These are phyloP conservation scores for Ambispora gerdemannii DNA, from an alignment of 192 early-diverging fungal genomes.

Conservation along the genomic window DNA sequence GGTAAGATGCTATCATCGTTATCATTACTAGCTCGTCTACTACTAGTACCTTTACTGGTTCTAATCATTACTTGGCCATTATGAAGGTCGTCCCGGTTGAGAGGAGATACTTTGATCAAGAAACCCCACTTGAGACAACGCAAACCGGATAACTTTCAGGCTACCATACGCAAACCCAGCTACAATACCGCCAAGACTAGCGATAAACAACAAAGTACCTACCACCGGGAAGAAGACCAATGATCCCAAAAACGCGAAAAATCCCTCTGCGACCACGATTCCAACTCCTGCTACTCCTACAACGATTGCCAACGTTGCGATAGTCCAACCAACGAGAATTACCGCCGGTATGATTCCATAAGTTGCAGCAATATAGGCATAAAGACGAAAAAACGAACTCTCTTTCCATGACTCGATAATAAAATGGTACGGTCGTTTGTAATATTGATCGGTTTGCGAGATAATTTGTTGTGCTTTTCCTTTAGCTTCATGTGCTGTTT, in stretches of 20 bases:
- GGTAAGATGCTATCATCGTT: no score
- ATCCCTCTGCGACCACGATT: neutral
- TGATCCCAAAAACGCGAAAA: neutral
- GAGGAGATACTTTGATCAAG: neutral
- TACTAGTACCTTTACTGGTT: no score
- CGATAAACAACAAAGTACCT: neutral
- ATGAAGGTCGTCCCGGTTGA: no score
- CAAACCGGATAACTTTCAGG: neutral
- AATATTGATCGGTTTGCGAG: no score
- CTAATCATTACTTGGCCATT: no score
- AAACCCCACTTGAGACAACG: neutral
- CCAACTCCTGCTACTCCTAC: neutral
- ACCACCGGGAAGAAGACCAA: neutral
- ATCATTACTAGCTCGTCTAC: no score
- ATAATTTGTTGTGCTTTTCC: no score
- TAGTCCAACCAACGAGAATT: neutral
- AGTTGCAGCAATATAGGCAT: neutral
- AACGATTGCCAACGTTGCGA: neutral
- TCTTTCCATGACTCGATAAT: neutral
- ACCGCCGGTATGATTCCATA: neutral
- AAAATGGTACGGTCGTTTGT: neutral
- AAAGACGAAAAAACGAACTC: neutral
- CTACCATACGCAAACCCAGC: neutral
- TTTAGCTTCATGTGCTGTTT: no score
- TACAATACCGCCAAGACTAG: neutral